phyloP scores from a whole-genome alignment of 1,139 yeast species.

The Lizanozyma gosingica region DNA sequence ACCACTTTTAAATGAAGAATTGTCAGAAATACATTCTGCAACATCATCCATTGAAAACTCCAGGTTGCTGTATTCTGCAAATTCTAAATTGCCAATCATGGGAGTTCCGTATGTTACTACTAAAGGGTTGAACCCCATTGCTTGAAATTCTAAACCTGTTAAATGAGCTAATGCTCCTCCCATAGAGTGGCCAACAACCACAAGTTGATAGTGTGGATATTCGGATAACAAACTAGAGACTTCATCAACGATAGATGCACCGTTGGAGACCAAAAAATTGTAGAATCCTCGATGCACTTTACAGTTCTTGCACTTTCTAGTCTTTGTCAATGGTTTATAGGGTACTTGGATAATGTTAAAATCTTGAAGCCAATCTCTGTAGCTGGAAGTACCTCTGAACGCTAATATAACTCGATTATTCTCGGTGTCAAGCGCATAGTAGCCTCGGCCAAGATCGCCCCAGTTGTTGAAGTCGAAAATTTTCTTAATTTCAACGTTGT shows the following conservation, averaged over 20 bases:
- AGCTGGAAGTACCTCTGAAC: constrained; percentile 52
- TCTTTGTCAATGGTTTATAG: constrained; percentile 24
- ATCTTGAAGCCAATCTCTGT: constrained; percentile 50
- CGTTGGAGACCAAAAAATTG: constrained; percentile 31
- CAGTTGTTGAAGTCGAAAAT: constrained; percentile 31
- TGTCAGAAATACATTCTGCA: constrained; percentile 7
- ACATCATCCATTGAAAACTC: constrained; percentile 31
- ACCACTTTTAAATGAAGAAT: constrained; percentile 18
- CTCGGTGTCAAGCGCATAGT: constrained; percentile 32
- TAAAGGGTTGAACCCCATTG: constrained; percentile 42
- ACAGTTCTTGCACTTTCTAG: constrained; percentile 37
- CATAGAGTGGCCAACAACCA: constrained; percentile 60
- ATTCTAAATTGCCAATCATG: constrained; percentile 45
- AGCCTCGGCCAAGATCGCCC: constrained; percentile 46
- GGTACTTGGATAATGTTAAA: constrained; percentile 33
- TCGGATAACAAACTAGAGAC: constrained; percentile 20
- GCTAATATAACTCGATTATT: constrained; percentile 28
- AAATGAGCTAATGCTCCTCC: constrained; percentile 64
- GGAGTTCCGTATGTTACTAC: constrained; percentile 57
- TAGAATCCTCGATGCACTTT: constrained; percentile 53
- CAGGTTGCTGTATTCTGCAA: constrained; percentile 43
- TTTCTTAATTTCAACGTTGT: constrained; percentile 21
- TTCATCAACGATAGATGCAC: constrained; percentile 23
- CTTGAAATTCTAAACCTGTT: constrained; percentile 48
- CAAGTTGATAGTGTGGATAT: constrained; percentile 40